Conservation (phyloP, 2,329 filamentous ascomycete species). For the Fusarium verticillioides region DNA sequence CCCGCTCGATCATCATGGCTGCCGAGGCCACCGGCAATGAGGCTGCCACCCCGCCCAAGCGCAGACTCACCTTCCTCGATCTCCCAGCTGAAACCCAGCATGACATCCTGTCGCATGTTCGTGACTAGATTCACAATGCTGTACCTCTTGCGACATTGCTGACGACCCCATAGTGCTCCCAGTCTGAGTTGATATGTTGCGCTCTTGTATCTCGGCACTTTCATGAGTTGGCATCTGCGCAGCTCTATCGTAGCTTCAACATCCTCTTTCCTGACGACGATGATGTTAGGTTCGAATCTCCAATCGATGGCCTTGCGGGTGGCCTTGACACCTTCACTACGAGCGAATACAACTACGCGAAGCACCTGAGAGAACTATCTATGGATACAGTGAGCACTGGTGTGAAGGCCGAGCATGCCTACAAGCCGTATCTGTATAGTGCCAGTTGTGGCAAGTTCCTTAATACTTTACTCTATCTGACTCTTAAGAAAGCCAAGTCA, state of each 20-base stretch:
- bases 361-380: conserved; percentile 65
- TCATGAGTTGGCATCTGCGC: conserved; percentile 65
- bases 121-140: conserved; percentile 29
- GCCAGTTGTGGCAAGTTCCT: conserved; percentile 71
- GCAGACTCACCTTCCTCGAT: conserved; percentile 51
- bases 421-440: conserved; percentile 65
- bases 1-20: conserved; percentile 50
- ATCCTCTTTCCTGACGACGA: conserved; percentile 72
- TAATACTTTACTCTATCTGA: conserved; percentile 68
- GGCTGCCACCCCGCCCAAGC: conserved; percentile 36
- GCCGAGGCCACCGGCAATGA: conserved; percentile 48
- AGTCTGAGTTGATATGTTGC: conserved; percentile 65
- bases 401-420: conserved; percentile 63
- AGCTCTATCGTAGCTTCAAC: conserved; percentile 69
- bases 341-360: conserved; percentile 72
- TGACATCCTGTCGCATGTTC: conserved; percentile 60
- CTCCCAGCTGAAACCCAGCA: conserved; percentile 61
- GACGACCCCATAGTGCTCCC: conserved; percentile 56
- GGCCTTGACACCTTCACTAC: conserved; percentile 71
- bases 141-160: not conserved
- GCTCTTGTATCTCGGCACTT: conserved; percentile 69
- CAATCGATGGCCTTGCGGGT: conserved; percentile 67
- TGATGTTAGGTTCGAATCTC: conserved; percentile 60
- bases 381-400: conserved; percentile 66
- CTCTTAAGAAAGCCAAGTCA: conserved; percentile 63